A percentile compares a stretch with the other conserved stretches of the same genome.
Evolutionary conservation across 75 land plant genomes (phyloP).

Genomic region (Cupressus sempervirens): DNA sequence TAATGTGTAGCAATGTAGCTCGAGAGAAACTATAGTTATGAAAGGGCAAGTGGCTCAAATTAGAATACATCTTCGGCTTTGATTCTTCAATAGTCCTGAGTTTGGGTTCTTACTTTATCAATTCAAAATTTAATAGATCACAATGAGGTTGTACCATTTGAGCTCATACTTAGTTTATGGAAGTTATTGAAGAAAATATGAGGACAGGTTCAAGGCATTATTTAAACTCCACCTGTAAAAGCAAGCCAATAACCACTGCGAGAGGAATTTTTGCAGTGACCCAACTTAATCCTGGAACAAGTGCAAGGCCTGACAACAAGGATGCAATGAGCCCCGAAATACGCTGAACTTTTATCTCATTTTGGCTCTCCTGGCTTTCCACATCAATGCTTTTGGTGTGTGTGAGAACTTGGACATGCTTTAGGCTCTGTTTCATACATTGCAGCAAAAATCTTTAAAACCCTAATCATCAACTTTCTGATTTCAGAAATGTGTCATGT

Average conservation of each 20-base stretch:
- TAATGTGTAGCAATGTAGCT: not conserved
- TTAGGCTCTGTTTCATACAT: slow-evolving; percentile 3
- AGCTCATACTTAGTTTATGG: not conserved
- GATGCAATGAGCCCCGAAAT: slow-evolving; percentile 19
- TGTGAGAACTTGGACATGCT: slow-evolving; percentile 13
- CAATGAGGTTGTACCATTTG: not conserved
- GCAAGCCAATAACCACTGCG: slow-evolving; percentile 18
- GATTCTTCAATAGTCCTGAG: not conserved
- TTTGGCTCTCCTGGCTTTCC: slow-evolving; percentile 14
- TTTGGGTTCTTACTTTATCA: not conserved
- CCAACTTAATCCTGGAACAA: slow-evolving; percentile 17
- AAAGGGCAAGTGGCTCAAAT: not conserved
- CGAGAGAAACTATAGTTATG: not conserved
- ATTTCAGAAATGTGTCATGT: not conserved
- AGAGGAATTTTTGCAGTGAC: slow-evolving; percentile 14
- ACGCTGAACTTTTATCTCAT: slow-evolving; percentile 2
- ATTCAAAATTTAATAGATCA: not conserved
- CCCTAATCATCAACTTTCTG: not conserved
- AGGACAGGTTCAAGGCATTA: not conserved
- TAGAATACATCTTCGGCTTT: not conserved
- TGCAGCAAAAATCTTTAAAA: not conserved
- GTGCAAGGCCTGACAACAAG: slow-evolving; percentile 13
- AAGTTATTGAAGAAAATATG: not conserved
- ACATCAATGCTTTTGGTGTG: not conserved
- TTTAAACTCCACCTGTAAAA: slow-evolving; percentile 14